A percentile compares a stretch with the other conserved stretches of the same genome.
Evolutionary conservation across 73 alveolate species (phyloP).

Genomic region (Paramecium sexaurelia): DNA sequence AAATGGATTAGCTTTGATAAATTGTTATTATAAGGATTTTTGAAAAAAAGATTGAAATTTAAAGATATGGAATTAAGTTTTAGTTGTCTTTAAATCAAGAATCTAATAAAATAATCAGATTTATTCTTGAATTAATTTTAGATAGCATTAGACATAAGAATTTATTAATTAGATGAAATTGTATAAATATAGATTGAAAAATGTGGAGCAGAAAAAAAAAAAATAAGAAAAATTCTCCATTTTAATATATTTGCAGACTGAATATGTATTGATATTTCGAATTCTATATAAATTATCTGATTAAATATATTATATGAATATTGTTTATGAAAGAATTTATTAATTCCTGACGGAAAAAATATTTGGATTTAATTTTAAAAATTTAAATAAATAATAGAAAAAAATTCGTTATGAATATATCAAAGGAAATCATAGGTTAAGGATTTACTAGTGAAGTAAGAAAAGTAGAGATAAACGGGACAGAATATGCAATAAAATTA

Average conservation of each 20-base stretch:
- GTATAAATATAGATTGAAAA: no score
- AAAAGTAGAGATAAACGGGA: neutral
- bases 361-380: neutral
- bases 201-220: neutral
- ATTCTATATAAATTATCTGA: neutral
- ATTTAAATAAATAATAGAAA: neutral
- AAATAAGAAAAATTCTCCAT: neutral
- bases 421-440: neutral
- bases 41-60: no score
- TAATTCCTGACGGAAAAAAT: neutral
- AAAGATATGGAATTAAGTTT: no score
- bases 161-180: no score
- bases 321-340: neutral
- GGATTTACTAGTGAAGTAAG: neutral
- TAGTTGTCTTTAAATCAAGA: no score
- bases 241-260: neutral
- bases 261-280: neutral
- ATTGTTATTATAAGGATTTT: no score
- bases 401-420: neutral
- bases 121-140: no score
- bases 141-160: no score
- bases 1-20: no score
- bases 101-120: no score
- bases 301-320: neutral
- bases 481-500: neutral